These are phyloP conservation scores for Cyberlindnera euphorbiae DNA, from an alignment of 805 yeast species.

Conservation along the genomic window DNA sequence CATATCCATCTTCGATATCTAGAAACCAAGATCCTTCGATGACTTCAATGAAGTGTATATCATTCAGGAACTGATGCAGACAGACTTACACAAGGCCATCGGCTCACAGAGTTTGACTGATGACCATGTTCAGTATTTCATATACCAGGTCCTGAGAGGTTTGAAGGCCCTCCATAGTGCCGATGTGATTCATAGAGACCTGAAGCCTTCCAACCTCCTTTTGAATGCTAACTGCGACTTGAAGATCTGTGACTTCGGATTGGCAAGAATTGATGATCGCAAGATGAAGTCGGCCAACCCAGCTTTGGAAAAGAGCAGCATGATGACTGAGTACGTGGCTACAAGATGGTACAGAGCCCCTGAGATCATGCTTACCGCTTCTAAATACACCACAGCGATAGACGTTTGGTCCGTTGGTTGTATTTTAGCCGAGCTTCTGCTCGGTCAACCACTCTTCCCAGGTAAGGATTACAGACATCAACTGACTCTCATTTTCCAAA, in stretches of 20 bases:
- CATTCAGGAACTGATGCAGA: constrained; percentile 84
- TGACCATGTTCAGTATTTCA: constrained; percentile 90
- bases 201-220: constrained; percentile 84
- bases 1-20: constrained; percentile 83
- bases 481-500: constrained; percentile 74
- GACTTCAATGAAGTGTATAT: constrained; percentile 82
- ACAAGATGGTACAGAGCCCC: constrained; percentile 98
- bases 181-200: constrained; percentile 89
- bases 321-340: constrained; percentile 96
- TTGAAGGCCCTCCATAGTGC: constrained; percentile 88
- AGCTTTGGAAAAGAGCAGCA: constrained; percentile 62
- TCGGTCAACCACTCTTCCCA: constrained; percentile 85
- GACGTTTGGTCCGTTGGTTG: constrained; percentile 98
- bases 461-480: constrained; percentile 94
- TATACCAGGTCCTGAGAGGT: constrained; percentile 87
- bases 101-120: constrained; percentile 79
- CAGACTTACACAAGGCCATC: constrained; percentile 79
- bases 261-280: constrained; percentile 50
- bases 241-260: constrained; percentile 91
- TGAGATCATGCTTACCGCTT: constrained; percentile 92
- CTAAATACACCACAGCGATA: constrained; percentile 89
- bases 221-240: constrained; percentile 91
- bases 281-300: constrained; percentile 35
- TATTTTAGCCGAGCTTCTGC: constrained; percentile 83
- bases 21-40: constrained; percentile 73